These are phyloP conservation scores for Solanum chmielewskii DNA, from an alignment of 257 asterid species.

Conservation along the genomic window DNA sequence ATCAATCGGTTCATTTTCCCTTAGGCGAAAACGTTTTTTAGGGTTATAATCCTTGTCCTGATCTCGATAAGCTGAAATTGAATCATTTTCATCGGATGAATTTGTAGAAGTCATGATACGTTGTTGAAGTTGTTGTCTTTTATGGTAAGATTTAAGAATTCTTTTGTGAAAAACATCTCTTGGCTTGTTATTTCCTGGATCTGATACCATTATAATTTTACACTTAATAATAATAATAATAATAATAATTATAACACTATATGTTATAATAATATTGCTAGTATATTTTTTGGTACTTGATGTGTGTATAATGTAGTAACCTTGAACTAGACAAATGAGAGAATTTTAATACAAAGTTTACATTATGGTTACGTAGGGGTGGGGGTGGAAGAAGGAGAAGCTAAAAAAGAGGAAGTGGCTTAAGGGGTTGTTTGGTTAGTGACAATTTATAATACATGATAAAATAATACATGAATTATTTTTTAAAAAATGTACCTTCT, in stretches of 20 bases:
- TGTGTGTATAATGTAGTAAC: neutral
- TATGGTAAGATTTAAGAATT: neutral
- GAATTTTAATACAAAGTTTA: neutral
- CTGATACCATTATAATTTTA: neutral
- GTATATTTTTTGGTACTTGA: neutral
- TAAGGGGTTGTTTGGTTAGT: neutral
- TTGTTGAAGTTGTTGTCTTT: neutral
- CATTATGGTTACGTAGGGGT: neutral
- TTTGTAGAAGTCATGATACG: neutral
- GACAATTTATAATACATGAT: neutral
- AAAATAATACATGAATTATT: neutral
- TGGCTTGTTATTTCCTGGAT: neutral
- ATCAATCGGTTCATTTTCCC: neutral
- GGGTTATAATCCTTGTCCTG: accelerated
- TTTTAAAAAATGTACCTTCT: neutral
- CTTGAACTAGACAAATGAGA: neutral
- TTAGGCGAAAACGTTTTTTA: neutral
- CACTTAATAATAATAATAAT: neutral
- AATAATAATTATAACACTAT: neutral
- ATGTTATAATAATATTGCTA: neutral
- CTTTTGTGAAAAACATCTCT: neutral
- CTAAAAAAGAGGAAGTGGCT: neutral
- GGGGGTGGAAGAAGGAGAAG: neutral
- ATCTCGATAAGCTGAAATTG: neutral
- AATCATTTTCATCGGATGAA: neutral